phyloP scores from a whole-genome alignment of 2,329 filamentous ascomycete genomes.

The Aquanectria penicillioides region DNA sequence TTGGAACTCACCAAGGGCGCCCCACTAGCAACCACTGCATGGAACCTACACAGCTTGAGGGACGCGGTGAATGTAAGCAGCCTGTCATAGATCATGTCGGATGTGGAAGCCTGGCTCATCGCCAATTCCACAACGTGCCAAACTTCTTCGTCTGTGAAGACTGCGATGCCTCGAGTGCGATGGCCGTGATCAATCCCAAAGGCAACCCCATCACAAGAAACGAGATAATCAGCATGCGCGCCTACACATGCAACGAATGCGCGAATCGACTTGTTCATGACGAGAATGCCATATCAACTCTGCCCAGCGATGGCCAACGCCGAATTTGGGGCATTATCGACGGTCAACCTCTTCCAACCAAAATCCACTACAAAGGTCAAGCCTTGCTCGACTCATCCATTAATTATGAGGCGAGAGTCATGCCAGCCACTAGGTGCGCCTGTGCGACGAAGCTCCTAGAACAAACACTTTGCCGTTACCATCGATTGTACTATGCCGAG shows the following conservation, averaged over 20 bases:
- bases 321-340: conserved; percentile 41
- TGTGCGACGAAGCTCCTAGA: conserved; percentile 49
- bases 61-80: conserved; percentile 23
- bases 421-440: conserved; percentile 49
- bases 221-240: conserved; percentile 47
- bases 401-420: conserved; percentile 15
- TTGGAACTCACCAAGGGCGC: neutral
- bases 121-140: conserved; percentile 15
- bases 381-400: neutral
- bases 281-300: neutral
- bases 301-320: conserved; percentile 25
- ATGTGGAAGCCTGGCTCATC: conserved; percentile 33
- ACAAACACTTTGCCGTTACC: conserved; percentile 46
- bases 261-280: conserved; percentile 17
- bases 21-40: conserved; percentile 8
- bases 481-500: conserved; percentile 45
- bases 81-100: neutral
- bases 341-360: neutral
- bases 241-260: conserved; percentile 49
- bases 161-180: conserved; percentile 40
- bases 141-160: conserved; percentile 31
- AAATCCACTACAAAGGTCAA: too few relatives aligned
- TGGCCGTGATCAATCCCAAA: conserved; percentile 25
- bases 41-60: conserved; percentile 27
- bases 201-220: conserved; percentile 19